Percentiles rank a stretch among this genome's conserved stretches.
phyloP scores from a whole-genome alignment of 2,329 filamentous ascomycete species.

The Neofusicoccum ribis region DNA sequence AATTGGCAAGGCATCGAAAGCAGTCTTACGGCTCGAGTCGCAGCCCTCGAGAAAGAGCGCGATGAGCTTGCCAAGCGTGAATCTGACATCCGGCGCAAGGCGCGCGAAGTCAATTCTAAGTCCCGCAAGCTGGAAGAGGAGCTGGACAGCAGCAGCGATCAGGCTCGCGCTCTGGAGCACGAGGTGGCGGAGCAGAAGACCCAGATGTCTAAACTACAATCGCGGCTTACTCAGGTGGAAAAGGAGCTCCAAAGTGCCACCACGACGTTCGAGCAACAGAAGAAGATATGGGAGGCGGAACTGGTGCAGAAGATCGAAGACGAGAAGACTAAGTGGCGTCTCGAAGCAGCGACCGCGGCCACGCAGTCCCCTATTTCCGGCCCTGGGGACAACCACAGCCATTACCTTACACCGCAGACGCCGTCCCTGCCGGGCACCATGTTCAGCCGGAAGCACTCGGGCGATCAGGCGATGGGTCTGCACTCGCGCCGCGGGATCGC shows the following conservation, averaged over 20 bases:
- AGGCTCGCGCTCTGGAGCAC: slow-evolving; percentile 63
- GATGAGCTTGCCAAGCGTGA: slow-evolving; percentile 84
- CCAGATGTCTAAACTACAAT: slow-evolving; percentile 63
- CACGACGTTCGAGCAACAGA: slow-evolving; percentile 59
- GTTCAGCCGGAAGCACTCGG: slow-evolving; percentile 42
- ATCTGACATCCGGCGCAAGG: slow-evolving; percentile 83
- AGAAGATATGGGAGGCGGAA: slow-evolving; percentile 58
- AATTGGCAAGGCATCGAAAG: slow-evolving; percentile 98
- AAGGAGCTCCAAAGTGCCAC: slow-evolving; percentile 61
- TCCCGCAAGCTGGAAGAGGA: slow-evolving; percentile 76
- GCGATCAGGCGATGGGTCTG: slow-evolving; percentile 34
- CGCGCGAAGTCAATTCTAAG: slow-evolving; percentile 75
- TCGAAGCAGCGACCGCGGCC: slow-evolving; percentile 38
- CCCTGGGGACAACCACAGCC: background rate
- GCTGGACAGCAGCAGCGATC: slow-evolving; percentile 67
- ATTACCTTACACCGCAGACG: slow-evolving; percentile 13
- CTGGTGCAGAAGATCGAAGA: slow-evolving; percentile 63
- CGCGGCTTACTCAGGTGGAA: slow-evolving; percentile 64
- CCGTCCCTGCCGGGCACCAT: slow-evolving; percentile 9
- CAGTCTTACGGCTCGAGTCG: slow-evolving; percentile 74
- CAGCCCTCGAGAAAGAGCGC: slow-evolving; percentile 81
- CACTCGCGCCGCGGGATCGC: slow-evolving; percentile 32
- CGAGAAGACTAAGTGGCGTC: slow-evolving; percentile 61
- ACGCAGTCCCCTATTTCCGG: background rate
- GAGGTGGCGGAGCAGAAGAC: slow-evolving; percentile 63